Conservation (phyloP, 2,329 filamentous ascomycete species). For the Pseudohalonectria lignicola region DNA sequence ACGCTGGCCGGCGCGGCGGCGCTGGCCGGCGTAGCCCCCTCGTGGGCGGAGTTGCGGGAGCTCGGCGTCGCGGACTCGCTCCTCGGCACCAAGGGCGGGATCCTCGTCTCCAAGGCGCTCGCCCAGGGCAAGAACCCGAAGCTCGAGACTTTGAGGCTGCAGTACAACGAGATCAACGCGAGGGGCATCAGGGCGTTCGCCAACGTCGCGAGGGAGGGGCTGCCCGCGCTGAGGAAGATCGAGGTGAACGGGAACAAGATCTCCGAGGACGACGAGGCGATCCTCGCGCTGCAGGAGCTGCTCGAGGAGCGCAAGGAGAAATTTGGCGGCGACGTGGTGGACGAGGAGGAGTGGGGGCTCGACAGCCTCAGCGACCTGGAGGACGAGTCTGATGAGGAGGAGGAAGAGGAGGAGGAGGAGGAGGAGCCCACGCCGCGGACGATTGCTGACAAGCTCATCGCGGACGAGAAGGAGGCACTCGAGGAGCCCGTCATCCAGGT, state of each 20-base stretch:
- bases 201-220: conserved; percentile 51
- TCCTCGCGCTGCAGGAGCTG: conserved; percentile 57
- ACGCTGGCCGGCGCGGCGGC: conserved; percentile 70
- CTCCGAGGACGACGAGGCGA: conserved; percentile 66
- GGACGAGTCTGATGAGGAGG: conserved; percentile 59
- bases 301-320: conserved; percentile 72
- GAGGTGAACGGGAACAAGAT: conserved; percentile 98
- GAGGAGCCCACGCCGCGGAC: conserved; percentile 61
- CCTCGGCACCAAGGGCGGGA: conserved; percentile 64
- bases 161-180: conserved; percentile 89
- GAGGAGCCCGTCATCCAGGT: conserved; percentile 60
- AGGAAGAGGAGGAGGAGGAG: conserved; percentile 57
- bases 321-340: conserved; percentile 49
- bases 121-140: conserved; percentile 65
- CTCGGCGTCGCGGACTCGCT: conserved; percentile 85
- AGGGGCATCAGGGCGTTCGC: conserved; percentile 63
- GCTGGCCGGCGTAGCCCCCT: conserved; percentile 60
- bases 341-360: conserved; percentile 74
- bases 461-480: conserved; percentile 62
- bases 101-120: conserved; percentile 63
- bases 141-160: conserved; percentile 70
- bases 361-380: conserved; percentile 82
- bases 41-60: conserved; percentile 69
- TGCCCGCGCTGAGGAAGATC: conserved; percentile 72
- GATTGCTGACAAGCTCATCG: conserved; percentile 56